Conservation (phyloP, 2,329 filamentous ascomycete species). For the Xylaria sp. region DNA sequence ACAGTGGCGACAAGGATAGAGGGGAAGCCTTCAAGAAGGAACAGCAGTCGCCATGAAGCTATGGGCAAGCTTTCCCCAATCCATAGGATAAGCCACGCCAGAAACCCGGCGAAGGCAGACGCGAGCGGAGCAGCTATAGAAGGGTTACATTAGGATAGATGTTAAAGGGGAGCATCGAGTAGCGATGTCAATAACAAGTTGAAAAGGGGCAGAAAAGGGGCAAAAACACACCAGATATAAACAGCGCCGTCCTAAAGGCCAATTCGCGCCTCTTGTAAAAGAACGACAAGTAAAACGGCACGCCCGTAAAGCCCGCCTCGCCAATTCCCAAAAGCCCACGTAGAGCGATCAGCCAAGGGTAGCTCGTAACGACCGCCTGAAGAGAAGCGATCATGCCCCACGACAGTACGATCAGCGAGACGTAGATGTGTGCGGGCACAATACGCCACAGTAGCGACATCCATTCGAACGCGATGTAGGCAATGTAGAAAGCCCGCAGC, state of each 20-base stretch:
- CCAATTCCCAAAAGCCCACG: slow-evolving; percentile 69
- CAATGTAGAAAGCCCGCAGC: slow-evolving; percentile 69
- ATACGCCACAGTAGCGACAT: slow-evolving; percentile 71
- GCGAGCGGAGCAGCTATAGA: slow-evolving; percentile 77
- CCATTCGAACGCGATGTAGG: slow-evolving; percentile 74
- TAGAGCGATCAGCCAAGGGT: slow-evolving; percentile 66
- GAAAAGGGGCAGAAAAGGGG: neutral
- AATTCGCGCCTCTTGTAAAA: slow-evolving; percentile 77
- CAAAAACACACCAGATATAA: slow-evolving; percentile 73
- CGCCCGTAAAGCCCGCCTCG: slow-evolving; percentile 73
- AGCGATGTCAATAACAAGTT: neutral
- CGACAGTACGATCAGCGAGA: slow-evolving; percentile 69
- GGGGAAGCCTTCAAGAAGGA: slow-evolving; percentile 86
- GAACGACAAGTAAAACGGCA: slow-evolving; percentile 73
- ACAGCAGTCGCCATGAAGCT: slow-evolving; percentile 86
- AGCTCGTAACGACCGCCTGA: slow-evolving; percentile 74
- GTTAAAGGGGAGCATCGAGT: neutral
- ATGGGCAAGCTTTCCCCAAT: slow-evolving; percentile 73
- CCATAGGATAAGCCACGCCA: slow-evolving; percentile 82
- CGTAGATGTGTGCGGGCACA: slow-evolving; percentile 69
- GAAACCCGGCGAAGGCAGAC: slow-evolving; percentile 81
- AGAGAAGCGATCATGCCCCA: slow-evolving; percentile 85
- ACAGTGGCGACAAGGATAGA: slow-evolving; percentile 78
- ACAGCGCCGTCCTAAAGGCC: slow-evolving; percentile 85
- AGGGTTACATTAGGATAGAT: slow-evolving; percentile 52